Conservation (phyloP, 306 rosid species). For the Ceratonia siliqua region DNA sequence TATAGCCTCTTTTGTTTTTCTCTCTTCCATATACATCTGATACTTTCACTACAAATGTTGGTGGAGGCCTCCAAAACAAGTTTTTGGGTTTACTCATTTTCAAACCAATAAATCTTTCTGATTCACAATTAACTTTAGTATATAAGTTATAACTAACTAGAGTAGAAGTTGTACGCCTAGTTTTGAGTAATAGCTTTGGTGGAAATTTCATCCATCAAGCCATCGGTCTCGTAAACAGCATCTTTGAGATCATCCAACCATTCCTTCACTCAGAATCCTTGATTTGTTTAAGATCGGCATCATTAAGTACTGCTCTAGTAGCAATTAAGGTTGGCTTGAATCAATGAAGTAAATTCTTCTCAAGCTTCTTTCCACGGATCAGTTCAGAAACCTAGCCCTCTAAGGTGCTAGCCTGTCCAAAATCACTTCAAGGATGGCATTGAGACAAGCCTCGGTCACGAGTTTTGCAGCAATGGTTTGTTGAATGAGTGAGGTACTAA, state of each 20-base stretch:
- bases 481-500: neutral
- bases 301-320: neutral
- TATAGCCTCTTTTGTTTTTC: neutral
- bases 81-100: neutral
- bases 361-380: conserved; percentile 9
- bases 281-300: conserved; percentile 35
- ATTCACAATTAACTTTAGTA: neutral
- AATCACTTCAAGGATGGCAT: neutral
- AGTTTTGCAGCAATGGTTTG: neutral
- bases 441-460: conserved; percentile 9
- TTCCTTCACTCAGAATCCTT: neutral
- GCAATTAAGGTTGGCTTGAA: neutral
- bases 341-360: neutral
- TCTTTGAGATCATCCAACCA: conserved; percentile 31
- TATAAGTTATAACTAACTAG: neutral
- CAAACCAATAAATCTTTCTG: neutral
- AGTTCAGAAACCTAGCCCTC: neutral
- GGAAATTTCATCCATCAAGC: too few relatives aligned
- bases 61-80: neutral
- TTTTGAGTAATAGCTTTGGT: too few relatives aligned
- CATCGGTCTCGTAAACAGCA: too few relatives aligned
- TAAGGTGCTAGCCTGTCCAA: conserved; percentile 20
- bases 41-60: neutral
- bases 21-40: neutral
- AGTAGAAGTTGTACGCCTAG: neutral